phyloP scores from a whole-genome alignment of 441 rosid genomes.

The Erysimum cheiri region DNA sequence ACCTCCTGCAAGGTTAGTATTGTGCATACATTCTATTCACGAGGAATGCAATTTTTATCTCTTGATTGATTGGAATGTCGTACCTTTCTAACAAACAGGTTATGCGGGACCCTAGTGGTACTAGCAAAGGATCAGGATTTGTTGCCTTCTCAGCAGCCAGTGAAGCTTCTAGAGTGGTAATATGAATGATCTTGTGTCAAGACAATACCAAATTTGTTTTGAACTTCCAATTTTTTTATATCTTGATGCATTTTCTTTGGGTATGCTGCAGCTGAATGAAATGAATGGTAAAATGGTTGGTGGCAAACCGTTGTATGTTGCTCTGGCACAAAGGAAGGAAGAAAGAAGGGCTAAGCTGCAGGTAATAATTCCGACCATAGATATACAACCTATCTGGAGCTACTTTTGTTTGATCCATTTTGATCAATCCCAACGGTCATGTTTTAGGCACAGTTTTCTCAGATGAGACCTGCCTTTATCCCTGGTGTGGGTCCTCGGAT shows the following conservation, averaged over 20 bases:
- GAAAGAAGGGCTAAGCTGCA: slow-evolving; percentile 73
- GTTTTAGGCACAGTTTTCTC: slow-evolving; percentile 70
- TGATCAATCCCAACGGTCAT: not conserved
- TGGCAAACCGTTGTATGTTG: slow-evolving; percentile 81
- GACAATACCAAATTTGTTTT: slow-evolving; percentile 1
- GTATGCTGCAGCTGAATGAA: slow-evolving; percentile 52
- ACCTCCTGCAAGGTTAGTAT: slow-evolving; percentile 62
- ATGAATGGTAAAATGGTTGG: slow-evolving; percentile 78
- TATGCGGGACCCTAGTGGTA: slow-evolving; percentile 63
- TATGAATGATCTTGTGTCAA: slow-evolving; percentile 2
- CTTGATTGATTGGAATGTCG: not conserved
- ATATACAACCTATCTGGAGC: not conserved
- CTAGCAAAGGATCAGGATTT: slow-evolving; percentile 72
- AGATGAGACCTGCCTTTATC: slow-evolving; percentile 61
- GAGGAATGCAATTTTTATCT: not conserved
- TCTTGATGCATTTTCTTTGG: slow-evolving; percentile 1
- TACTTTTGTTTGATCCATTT: not conserved
- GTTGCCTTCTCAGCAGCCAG: slow-evolving; percentile 66
- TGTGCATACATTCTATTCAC: not conserved
- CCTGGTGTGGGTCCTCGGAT: slow-evolving; percentile 64
- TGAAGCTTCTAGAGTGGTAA: slow-evolving; percentile 70
- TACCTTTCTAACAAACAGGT: slow-evolving; percentile 41
- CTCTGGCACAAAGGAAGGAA: slow-evolving; percentile 69
- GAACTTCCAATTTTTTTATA: not conserved
- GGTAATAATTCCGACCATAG: slow-evolving; percentile 41